Evolutionary conservation across 495 filamentous ascomycete species (phyloP), one percentile per base, ranked within the genome.

Genomic region (Podospora sp.): DNA sequence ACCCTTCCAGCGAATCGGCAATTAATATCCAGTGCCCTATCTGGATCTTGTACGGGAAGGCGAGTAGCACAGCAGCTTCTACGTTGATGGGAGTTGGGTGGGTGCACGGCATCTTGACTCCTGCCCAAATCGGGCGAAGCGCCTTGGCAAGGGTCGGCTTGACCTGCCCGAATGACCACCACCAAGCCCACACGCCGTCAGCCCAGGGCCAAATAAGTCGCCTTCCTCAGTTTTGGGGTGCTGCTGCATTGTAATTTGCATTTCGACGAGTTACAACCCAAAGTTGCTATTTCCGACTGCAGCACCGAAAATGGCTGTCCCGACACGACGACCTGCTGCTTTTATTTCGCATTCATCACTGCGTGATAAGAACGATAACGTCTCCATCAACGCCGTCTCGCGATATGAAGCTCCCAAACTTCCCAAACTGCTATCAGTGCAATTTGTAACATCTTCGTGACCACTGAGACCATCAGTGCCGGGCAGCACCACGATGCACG

Each of bases 121-220:
- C 57, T 60, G 25, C 57, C 57, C 25, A 60, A 60, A 29, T 20
- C 26, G 57, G 57, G 57, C 20, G n/a, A 35, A 36, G 7, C 9
- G 57, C 26, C 57, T 60, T 60, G 57, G 57, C 57, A 60, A 12
- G 6, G 26, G 8, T 12, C 40, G 40, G 16, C 40, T 46, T 46
- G 57, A 60, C 57, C 57, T 60, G 57, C 57, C 57, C 26, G 57
- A 60, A 60, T 60, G 26, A 60, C 57, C 57, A 60, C 16, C 9
- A 36, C 29, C 16, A 21, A 20, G 20, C n/a, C 3, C 24, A 36
- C 26, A 6, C 26, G 3, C 12, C 18, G n/a, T 9, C 57, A n/a
- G 14, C 24, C 1, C 52, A n/a, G 22, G 7, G 22, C 14, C 8
- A 12, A 55, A 55, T n/a, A n/a, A 7, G 11, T n/a, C 20, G 52